Conservation (phyloP, 352 stramenopile genomes). For the Pythium pyrilobum region DNA sequence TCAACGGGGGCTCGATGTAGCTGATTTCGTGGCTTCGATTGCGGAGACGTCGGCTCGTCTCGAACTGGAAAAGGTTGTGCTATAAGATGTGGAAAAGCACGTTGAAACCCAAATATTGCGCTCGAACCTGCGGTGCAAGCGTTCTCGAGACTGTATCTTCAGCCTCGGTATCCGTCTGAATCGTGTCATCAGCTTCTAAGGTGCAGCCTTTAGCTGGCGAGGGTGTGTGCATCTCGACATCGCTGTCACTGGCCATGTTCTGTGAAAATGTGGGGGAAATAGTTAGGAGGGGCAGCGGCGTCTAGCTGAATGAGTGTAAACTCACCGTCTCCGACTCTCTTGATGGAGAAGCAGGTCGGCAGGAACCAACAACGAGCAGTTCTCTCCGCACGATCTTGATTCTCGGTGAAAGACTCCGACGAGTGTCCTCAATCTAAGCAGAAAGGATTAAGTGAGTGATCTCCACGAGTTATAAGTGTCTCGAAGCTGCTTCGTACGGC, state of each 20-base stretch:
- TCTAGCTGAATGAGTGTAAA: too few relatives aligned
- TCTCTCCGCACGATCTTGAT: slow-evolving; percentile 19
- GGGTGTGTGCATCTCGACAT: background rate
- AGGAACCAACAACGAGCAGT: slow-evolving; percentile 6
- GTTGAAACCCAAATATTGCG: background rate
- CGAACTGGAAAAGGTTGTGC: slow-evolving; percentile 5
- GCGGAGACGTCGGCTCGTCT: slow-evolving; percentile 28
- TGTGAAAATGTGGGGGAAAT: background rate
- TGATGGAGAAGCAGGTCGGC: too few relatives aligned
- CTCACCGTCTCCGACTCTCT: too few relatives aligned
- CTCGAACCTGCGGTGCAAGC: background rate
- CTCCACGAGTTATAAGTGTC: too few relatives aligned
- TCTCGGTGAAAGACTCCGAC: slow-evolving; percentile 14
- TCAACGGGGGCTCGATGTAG: slow-evolving; percentile 61
- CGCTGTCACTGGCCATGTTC: background rate
- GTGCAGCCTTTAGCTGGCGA: background rate
- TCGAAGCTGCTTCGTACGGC: too few relatives aligned
- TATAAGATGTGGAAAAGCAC: too few relatives aligned
- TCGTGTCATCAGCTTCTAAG: background rate
- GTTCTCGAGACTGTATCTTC: background rate
- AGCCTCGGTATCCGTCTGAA: background rate
- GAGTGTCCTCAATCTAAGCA: background rate
- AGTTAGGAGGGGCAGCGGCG: too few relatives aligned
- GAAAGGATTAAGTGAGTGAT: too few relatives aligned
- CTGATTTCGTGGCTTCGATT: slow-evolving; percentile 31